Evolutionary conservation across 1,139 yeast species (phyloP), one percentile per base, ranked within the genome.

Genomic region (Taphrina populina): DNA sequence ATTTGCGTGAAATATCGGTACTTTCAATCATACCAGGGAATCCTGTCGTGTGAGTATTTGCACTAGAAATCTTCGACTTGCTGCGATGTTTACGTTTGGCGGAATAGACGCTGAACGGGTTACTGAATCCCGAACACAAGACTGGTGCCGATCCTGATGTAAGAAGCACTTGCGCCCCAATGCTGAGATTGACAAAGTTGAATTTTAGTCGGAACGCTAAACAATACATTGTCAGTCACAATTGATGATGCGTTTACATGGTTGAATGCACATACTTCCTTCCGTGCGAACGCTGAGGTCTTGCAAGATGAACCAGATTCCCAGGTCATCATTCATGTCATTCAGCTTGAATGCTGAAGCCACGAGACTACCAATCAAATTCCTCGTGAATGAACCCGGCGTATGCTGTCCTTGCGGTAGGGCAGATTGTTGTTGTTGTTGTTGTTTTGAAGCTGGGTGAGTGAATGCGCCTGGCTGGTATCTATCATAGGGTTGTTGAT

Each of bases 11-110:
- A 36, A 73, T 64, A 4, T 70, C 69, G 1, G 75, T 71, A 32
- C 72, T 66, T 47, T 73, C 76, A 40, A 72, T 71, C 21, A 73
- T 76, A 6, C 77, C 77, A 0, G 77, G 77, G 59, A 73, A 73
- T 59, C 69, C 71, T 43, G 21, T 5, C 26, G n/a, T 15, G 10
- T 26, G 34, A 21, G 32, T 13, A 17, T 26, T 6, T 34, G 4
- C 21, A 15, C 7, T 17, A 5, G 4, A 40, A 17, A 10, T n/a
- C 34, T 26, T 10, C 2, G 34, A 5, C 24, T 15, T 7, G 6
- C 24, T 7, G 5, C 34, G 15, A 3, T 13, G 10, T 29, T 5
- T 30, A 43, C 46, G 37, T 59, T 73, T 73, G 2, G 77, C 76
- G 23, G 74, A 69, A 58, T 68, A 73, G 1, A 73, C 74, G 36